Conservation (phyloP, 2,329 filamentous ascomycete genomes). For the Claviceps pazoutovae region DNA sequence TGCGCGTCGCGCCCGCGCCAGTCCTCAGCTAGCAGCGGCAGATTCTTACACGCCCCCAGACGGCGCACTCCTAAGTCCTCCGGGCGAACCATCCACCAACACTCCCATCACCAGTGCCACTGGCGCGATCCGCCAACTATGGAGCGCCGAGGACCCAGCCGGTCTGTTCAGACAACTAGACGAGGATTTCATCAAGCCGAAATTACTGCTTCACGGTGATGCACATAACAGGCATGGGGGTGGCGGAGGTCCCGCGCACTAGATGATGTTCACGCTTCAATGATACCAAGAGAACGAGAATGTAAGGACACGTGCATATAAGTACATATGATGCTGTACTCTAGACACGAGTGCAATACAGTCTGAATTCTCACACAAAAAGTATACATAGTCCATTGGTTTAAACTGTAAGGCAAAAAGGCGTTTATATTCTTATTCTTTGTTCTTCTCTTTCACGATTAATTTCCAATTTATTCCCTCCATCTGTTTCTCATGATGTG, state of each 20-base stretch:
- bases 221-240: slow-evolving; percentile 10
- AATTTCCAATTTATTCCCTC: too few species aligned
- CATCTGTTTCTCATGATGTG: too few species aligned
- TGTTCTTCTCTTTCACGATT: too few species aligned
- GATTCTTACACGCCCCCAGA: slow-evolving; percentile 4
- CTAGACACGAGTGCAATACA: background rate
- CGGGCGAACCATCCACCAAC: slow-evolving; percentile 15
- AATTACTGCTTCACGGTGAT: slow-evolving; percentile 64
- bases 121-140: slow-evolving; percentile 65
- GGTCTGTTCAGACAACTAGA: slow-evolving; percentile 86
- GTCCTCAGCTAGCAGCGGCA: slow-evolving; percentile 10
- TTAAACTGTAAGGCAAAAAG: too few species aligned
- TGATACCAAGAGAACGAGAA: background rate
- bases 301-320: too few species aligned
- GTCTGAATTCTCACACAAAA: background rate
- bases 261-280: background rate
- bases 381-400: background rate
- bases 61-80: slow-evolving; percentile 17
- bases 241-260: slow-evolving; percentile 8
- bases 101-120: slow-evolving; percentile 49
- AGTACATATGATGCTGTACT: background rate
- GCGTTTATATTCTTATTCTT: too few species aligned
- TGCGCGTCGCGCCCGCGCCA: slow-evolving; percentile 26
- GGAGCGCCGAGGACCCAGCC: slow-evolving; percentile 76
- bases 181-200: slow-evolving; percentile 92